Evolutionary conservation across 2,329 filamentous ascomycete genomes (phyloP).

Genomic region (Delphinella strobiligena): DNA sequence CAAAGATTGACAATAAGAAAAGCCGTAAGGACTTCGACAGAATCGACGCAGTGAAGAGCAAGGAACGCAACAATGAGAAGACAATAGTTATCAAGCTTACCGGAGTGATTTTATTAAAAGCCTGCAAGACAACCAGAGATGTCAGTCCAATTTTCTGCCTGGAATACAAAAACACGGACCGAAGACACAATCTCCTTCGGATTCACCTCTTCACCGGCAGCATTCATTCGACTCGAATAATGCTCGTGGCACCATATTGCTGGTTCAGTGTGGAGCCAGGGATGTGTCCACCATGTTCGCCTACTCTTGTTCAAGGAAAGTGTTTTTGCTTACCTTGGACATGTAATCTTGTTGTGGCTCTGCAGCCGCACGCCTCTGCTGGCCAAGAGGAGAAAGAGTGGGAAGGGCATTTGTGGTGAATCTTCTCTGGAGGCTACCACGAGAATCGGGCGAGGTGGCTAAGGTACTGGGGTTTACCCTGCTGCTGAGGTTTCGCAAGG

Average conservation of each 20-base stretch:
- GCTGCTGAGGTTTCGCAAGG: slow-evolving; percentile 29
- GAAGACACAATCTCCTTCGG: too few relatives aligned
- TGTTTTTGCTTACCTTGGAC: slow-evolving; percentile 16
- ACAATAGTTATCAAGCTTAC: slow-evolving; percentile 38
- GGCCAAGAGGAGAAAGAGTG: slow-evolving; percentile 54
- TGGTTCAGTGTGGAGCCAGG: too few relatives aligned
- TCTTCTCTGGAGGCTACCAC: slow-evolving; percentile 70
- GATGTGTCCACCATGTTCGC: background rate
- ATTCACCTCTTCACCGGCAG: too few relatives aligned
- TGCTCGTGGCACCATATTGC: too few relatives aligned
- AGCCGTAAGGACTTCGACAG: too few relatives aligned
- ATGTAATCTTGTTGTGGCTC: slow-evolving; percentile 29
- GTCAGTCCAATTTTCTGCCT: too few relatives aligned
- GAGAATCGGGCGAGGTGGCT: slow-evolving; percentile 51
- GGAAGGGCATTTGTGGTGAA: slow-evolving; percentile 83
- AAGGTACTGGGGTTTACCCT: slow-evolving; percentile 29
- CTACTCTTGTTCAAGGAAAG: background rate
- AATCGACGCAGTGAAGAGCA: too few relatives aligned
- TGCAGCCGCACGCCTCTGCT: slow-evolving; percentile 40
- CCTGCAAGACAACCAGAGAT: slow-evolving; percentile 1
- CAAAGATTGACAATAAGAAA: too few relatives aligned
- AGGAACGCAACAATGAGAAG: background rate
- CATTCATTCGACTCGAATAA: too few relatives aligned
- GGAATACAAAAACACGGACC: too few relatives aligned
- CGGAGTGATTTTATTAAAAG: slow-evolving; percentile 61